Conservation (phyloP, 2,329 filamentous ascomycete genomes). For the Fulvia fulva region DNA sequence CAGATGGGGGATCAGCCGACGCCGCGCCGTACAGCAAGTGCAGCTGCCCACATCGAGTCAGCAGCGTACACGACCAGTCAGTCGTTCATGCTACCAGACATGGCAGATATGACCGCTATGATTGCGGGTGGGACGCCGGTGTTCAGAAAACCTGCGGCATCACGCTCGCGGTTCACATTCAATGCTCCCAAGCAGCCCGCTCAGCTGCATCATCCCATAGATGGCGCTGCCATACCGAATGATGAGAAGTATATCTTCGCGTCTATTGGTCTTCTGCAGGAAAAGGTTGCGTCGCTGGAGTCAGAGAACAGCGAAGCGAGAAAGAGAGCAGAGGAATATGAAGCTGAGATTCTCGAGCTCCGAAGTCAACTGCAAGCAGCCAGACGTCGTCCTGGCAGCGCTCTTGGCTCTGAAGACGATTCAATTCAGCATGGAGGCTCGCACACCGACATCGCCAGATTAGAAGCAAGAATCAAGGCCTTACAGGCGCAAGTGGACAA, state of each 20-base stretch:
- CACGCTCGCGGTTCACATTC: constrained; percentile 54
- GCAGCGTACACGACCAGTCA: constrained; percentile 49
- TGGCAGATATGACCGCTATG: constrained; percentile 59
- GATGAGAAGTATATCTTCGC: constrained; percentile 62
- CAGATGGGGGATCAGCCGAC: constrained; percentile 14
- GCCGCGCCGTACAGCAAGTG: constrained; percentile 25
- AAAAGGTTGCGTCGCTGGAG: constrained; percentile 55
- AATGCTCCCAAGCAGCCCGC: constrained; percentile 37
- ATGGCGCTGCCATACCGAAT: constrained; percentile 54
- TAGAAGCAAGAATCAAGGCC: constrained; percentile 58
- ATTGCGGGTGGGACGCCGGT: constrained; percentile 58
- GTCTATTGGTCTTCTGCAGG: constrained; percentile 56
- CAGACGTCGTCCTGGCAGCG: constrained; percentile 45
- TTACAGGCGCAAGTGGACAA: constrained; percentile 61
- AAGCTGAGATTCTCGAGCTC: constrained; percentile 58
- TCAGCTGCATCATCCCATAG: constrained; percentile 45
- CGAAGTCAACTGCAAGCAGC: constrained; percentile 45
- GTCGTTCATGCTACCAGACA: constrained; percentile 59
- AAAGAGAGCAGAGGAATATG: constrained; percentile 51
- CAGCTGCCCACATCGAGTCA: constrained; percentile 35
- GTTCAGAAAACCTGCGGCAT: constrained; percentile 48
- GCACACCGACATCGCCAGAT: constrained; percentile 52
- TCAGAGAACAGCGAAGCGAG: constrained; percentile 52
- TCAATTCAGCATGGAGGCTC: constrained; percentile 37
- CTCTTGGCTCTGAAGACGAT: constrained; percentile 45